Conservation (phyloP, 176 grass and related monocot species). For the Oryza officinalis region DNA sequence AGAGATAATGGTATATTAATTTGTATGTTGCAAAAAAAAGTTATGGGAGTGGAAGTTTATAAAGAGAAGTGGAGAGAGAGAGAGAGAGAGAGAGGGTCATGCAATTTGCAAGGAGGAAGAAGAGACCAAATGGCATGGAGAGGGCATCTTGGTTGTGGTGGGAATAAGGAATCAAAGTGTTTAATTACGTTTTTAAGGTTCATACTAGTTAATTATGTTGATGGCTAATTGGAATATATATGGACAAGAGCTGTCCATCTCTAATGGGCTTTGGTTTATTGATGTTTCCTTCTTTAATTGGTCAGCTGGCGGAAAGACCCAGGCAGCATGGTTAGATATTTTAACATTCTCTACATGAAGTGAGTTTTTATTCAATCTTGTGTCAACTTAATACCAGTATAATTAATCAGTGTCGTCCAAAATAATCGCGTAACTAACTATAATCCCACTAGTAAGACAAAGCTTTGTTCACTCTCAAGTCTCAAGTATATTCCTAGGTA, state of each 20-base stretch:
- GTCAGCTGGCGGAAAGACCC: not conserved
- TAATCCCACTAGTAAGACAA: not conserved
- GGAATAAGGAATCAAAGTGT: conserved; percentile 45
- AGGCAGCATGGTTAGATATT: not conserved
- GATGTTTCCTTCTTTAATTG: not conserved
- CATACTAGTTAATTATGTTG: not conserved
- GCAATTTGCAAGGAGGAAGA: conserved; percentile 9
- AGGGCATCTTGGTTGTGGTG: conserved; percentile 43
- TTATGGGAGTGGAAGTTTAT: not conserved
- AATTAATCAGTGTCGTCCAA: not conserved
- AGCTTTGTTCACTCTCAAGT: not conserved
- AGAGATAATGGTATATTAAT: not conserved
- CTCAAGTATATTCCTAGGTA: not conserved
- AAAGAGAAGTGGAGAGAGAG: not conserved
- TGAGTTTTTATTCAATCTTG: not conserved
- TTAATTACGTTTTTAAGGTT: conserved; percentile 4
- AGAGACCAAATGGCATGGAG: conserved; percentile 26
- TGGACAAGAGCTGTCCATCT: conserved; percentile 7
- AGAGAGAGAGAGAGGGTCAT: not conserved
- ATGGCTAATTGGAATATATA: not conserved
- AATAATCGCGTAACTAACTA: not conserved
- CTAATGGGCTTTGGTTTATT: not conserved
- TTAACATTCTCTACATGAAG: not conserved
- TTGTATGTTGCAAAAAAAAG: not conserved
- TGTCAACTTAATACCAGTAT: not conserved